Conservation (phyloP, 768 basidiomycete species). For the Lactarius trivialis region DNA sequence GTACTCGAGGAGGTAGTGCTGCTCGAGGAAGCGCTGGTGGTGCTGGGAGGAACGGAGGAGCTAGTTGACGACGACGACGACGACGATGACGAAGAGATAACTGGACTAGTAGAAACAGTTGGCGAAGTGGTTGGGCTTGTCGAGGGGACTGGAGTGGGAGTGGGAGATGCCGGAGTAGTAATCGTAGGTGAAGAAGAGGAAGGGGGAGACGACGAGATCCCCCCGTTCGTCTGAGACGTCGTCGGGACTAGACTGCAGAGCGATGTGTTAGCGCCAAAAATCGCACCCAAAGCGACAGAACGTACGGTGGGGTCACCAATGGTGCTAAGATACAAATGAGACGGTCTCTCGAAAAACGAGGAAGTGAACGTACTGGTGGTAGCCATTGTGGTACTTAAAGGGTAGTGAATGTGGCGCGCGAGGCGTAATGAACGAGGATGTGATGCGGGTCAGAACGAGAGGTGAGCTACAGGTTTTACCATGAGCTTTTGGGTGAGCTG, state of each 20-base stretch:
- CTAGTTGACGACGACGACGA: slow-evolving; percentile 2
- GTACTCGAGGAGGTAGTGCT: slow-evolving; percentile 16
- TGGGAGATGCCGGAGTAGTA: not conserved
- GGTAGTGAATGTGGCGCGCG: slow-evolving; percentile 12
- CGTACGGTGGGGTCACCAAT: not conserved
- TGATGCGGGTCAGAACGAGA: not conserved
- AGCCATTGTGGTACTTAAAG: slow-evolving; percentile 4
- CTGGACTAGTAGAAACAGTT: not conserved
- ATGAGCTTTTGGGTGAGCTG: slow-evolving; percentile 1
- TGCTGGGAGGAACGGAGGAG: not conserved
- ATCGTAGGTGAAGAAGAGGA: slow-evolving; percentile 3
- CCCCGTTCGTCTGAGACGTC: not conserved
- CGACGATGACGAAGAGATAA: not conserved
- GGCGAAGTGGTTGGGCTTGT: not conserved
- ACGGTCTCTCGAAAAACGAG: not conserved
- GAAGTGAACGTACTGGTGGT: slow-evolving; percentile 1
- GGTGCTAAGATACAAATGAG: not conserved
- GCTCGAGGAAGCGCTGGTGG: slow-evolving; percentile 3
- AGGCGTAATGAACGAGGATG: slow-evolving; percentile 1
- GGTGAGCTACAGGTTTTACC: not conserved
- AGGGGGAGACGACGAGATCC: not conserved
- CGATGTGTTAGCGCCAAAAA: not conserved
- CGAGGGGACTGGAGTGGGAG: not conserved
- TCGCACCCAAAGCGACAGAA: not conserved
- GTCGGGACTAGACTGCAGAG: not conserved